Evolutionary conservation across 768 basidiomycete species (phyloP), one percentile per base, ranked within the genome.

Genomic region (Fistulinella prunicolor): DNA sequence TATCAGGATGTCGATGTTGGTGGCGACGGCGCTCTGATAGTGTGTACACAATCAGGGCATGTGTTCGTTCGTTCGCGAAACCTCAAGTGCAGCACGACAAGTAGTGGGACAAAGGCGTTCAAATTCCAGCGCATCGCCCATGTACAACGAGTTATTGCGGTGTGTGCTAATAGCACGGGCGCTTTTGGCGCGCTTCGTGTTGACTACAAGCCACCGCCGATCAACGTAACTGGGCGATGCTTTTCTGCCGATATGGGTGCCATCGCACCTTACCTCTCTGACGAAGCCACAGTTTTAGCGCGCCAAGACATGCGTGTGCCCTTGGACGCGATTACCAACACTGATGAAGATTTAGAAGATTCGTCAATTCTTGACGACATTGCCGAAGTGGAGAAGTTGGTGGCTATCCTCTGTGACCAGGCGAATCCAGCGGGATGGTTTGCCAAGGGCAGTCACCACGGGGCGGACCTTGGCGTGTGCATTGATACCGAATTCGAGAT

Each of bases 11-110:
- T 95, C 9, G 93, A 92, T 0, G 73, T 97, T 13, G 91, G 92
- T 17, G 73, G 83, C 1, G 93, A 96, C 54, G 91, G 94, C 4
- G 81, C 86, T 14, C 80, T 96, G 60, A 85, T 96, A 61, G 78
- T 98, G 38, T 96, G 91, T 69, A 98, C 95, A 2, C 83, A 88
- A 53, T 94, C 95, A 4, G 95, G 95, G 0, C 94, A 97, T 58
- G 94, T 95, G 26, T 97, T 87, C 61, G 77, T 94, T 20, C 86
- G 94, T 20, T 76, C 82, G 17, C 79, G 91, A 22, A 81, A 70
- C 49, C 51, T 52, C 45, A 68, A 60, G 54, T 54, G 46, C 6
- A 47, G 38, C 19, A 44, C 45, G 62, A 64, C 50, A 43, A 59
- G 58, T 21, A 54, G 36, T 38, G 66, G 52, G 35, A 53, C 48